Conservation (phyloP, 1,284 basidiomycete genomes). For the Neolentinus lepideus region DNA sequence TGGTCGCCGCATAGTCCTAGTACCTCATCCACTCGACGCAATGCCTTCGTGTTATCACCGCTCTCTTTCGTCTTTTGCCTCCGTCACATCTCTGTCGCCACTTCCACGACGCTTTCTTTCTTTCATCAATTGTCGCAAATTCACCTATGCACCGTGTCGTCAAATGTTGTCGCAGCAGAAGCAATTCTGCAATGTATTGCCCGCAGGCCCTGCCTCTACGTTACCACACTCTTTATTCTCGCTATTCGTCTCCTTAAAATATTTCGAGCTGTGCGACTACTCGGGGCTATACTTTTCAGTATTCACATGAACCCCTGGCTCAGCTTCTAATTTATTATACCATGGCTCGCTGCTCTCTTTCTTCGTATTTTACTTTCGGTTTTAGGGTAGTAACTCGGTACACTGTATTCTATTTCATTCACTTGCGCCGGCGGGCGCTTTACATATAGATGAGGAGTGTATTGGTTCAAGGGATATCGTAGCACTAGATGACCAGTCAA, state of each 20-base stretch:
- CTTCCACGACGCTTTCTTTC: no score
- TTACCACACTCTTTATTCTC: neutral
- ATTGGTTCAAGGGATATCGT: neutral
- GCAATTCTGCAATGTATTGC: neutral
- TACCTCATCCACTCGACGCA: neutral
- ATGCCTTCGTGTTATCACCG: neutral
- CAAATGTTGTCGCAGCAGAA: neutral
- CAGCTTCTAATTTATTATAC: neutral
- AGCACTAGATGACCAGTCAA: no score
- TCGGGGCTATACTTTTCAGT: no score
- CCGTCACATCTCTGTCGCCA: neutral
- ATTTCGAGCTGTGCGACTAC: no score
- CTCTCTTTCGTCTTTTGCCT: neutral
- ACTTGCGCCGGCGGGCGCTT: neutral
- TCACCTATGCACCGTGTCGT: neutral
- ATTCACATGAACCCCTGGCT: neutral
- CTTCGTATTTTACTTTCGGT: neutral
- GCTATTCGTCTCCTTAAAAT: neutral
- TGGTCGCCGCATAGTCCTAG: neutral
- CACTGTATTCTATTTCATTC: neutral
- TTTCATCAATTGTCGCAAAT: neutral
- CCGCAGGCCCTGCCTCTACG: neutral
- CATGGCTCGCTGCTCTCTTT: neutral
- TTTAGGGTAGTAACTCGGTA: neutral
- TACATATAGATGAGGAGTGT: neutral